phyloP scores from a whole-genome alignment of 768 basidiomycete species.

The Phylloporus arenicola region DNA sequence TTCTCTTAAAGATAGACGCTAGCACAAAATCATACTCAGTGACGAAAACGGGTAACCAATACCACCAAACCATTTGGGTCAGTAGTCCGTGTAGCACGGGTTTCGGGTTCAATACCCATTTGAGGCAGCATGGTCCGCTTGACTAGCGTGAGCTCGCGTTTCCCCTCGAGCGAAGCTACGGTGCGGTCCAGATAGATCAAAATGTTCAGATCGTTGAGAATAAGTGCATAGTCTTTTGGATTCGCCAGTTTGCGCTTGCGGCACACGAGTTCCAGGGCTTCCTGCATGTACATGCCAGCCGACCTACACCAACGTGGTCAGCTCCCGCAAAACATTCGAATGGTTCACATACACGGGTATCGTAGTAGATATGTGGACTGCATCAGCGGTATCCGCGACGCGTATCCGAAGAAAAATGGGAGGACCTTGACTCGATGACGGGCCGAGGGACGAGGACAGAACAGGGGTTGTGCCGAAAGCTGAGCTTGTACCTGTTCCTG shows the following conservation, averaged over 20 bases:
- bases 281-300: slow-evolving; percentile 95
- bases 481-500: slow-evolving; percentile 41
- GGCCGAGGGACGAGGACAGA: slow-evolving; percentile 64
- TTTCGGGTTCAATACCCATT: slow-evolving; percentile 64
- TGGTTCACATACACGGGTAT: slow-evolving; percentile 72
- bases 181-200: slow-evolving; percentile 90
- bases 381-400: slow-evolving; percentile 76
- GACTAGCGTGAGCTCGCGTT: slow-evolving; percentile 75
- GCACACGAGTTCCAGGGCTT: slow-evolving; percentile 84
- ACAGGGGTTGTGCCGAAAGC: slow-evolving; percentile 46
- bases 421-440: slow-evolving; percentile 67
- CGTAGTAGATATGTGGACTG: slow-evolving; percentile 82
- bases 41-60: not conserved
- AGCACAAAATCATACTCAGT: slow-evolving; percentile 1
- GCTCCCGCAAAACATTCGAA: not conserved
- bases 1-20: slow-evolving; percentile 93
- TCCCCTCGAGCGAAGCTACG: slow-evolving; percentile 90
- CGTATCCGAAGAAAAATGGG: slow-evolving; percentile 79
- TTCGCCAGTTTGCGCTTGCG: slow-evolving; percentile 59
- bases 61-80: slow-evolving; percentile 81
- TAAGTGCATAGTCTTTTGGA: slow-evolving; percentile 78
- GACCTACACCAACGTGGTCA: slow-evolving; percentile 41
- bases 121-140: slow-evolving; percentile 70
- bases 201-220: slow-evolving; percentile 57
- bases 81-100: slow-evolving; percentile 63